Evolutionary conservation across 1,284 basidiomycete genomes (phyloP).

Genomic region (Moniliophthora roreri): DNA sequence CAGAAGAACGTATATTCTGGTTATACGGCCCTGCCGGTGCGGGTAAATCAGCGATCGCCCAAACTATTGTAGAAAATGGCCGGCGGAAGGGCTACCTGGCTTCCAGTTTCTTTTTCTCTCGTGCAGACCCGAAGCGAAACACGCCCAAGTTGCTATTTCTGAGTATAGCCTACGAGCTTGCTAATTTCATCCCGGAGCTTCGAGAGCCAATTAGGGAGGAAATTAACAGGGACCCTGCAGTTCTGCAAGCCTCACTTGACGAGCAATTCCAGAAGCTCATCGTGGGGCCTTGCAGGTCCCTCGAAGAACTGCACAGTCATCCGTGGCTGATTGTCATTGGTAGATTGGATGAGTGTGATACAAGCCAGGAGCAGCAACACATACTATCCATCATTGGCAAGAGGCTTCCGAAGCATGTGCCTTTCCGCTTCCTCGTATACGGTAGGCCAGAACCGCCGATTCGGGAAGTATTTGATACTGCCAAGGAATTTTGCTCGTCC

Average conservation of each 20-base stretch:
- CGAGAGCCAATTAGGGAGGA: neutral
- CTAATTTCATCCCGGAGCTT: neutral
- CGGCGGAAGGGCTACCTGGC: conserved; percentile 4
- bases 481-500: neutral
- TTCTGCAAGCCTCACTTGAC: conserved; percentile 3
- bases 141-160: neutral
- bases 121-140: conserved; percentile 5
- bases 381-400: neutral
- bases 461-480: conserved; percentile 14
- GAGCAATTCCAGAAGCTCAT: conserved; percentile 4
- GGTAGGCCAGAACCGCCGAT: conserved; percentile 26
- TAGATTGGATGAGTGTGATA: conserved; percentile 5
- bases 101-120: conserved; percentile 19
- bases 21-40: neutral
- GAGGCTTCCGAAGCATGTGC: conserved; percentile 1
- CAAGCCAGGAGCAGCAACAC: neutral
- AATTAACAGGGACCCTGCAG: neutral
- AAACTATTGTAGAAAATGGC: conserved; percentile 12
- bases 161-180: conserved; percentile 5
- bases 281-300: neutral
- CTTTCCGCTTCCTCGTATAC: conserved; percentile 25
- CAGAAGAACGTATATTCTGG: conserved; percentile 5
- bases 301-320: neutral
- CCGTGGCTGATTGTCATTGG: conserved; percentile 2
- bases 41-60: neutral